Evolutionary conservation across 2,329 filamentous ascomycete species (phyloP).

Genomic region (Fusarium sp.): DNA sequence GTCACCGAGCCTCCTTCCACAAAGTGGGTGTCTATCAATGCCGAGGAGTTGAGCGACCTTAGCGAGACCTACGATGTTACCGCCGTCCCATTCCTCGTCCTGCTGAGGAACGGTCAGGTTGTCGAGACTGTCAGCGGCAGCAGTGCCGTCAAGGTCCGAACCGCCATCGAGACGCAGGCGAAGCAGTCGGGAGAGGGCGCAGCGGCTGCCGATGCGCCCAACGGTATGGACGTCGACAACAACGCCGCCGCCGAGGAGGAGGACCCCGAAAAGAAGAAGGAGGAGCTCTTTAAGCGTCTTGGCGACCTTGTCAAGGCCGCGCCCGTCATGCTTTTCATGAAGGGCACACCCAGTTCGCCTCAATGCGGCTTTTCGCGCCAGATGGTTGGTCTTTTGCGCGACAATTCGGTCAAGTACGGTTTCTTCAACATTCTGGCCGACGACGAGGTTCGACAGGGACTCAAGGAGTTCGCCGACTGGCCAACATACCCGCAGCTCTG

Average conservation of each 20-base stretch:
- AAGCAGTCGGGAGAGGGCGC: slow-evolving; percentile 56
- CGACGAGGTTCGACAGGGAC: slow-evolving; percentile 93
- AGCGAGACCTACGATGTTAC: slow-evolving; percentile 94
- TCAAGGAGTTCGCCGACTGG: slow-evolving; percentile 99
- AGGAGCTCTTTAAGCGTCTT: slow-evolving; percentile 86
- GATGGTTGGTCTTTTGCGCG: slow-evolving; percentile 85
- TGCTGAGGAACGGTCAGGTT: slow-evolving; percentile 79
- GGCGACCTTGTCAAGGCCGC: slow-evolving; percentile 91
- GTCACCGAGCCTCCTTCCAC: slow-evolving; percentile 73
- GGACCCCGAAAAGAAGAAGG: slow-evolving; percentile 74
- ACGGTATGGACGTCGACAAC: slow-evolving; percentile 53
- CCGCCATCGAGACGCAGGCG: slow-evolving; percentile 86
- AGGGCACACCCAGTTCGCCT: slow-evolving; percentile 88
- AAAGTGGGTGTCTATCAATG: slow-evolving; percentile 91
- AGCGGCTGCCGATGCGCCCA: slow-evolving; percentile 49
- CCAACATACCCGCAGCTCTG: slow-evolving; percentile 97
- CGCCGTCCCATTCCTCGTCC: slow-evolving; percentile 91
- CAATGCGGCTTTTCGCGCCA: slow-evolving; percentile 96
- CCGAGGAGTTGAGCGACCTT: slow-evolving; percentile 92
- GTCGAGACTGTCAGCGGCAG: slow-evolving; percentile 91
- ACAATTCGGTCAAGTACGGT: slow-evolving; percentile 93
- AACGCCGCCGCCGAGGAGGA: slow-evolving; percentile 59
- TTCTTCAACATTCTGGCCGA: slow-evolving; percentile 99
- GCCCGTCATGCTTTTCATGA: slow-evolving; percentile 99
- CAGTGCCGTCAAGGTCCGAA: slow-evolving; percentile 86